phyloP scores from a whole-genome alignment of 129 eudicot species.

The Lactuca sativa region DNA sequence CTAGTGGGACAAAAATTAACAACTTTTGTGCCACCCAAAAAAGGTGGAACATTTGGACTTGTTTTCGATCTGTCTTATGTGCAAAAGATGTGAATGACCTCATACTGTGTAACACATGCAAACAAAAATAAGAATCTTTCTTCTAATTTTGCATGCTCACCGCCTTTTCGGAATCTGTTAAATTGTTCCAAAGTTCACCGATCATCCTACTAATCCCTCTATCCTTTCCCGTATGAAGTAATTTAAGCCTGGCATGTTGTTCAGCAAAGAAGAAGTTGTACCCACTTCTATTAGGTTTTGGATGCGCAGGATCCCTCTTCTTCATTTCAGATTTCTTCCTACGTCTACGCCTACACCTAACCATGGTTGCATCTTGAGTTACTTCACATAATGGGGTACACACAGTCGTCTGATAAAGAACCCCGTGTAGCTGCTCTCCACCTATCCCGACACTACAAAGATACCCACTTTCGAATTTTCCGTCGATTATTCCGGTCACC shows the following conservation, averaged over 20 bases:
- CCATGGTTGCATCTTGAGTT: conserved; percentile 35
- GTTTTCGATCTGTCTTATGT: no score
- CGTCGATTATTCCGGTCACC: conserved; percentile 73
- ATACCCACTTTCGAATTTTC: conserved; percentile 89
- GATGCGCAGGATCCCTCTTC: conserved; percentile 88
- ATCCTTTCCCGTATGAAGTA: conserved; percentile 73
- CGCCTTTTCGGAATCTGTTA: conserved; percentile 56
- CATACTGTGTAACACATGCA: not conserved
- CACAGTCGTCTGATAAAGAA: conserved; percentile 65
- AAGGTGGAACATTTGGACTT: no score
- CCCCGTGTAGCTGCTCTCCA: conserved; percentile 71
- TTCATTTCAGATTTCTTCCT: conserved; percentile 85
- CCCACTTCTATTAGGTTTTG: conserved; percentile 94
- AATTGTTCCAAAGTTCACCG: conserved; percentile 87
- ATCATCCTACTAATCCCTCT: conserved; percentile 84
- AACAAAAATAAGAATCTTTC: not conserved
- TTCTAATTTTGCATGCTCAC: conserved; percentile 35
- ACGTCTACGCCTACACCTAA: conserved; percentile 58
- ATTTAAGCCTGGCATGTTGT: conserved; percentile 82
- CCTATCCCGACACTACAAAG: conserved; percentile 80
- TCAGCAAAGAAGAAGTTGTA: conserved; percentile 95
- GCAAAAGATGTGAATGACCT: no score
- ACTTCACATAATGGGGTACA: conserved; percentile 31
- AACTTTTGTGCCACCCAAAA: no score
- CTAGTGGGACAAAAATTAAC: no score